Evolutionary conservation across 495 filamentous ascomycete species (phyloP).

Genomic region (Penicillium flavigenum): DNA sequence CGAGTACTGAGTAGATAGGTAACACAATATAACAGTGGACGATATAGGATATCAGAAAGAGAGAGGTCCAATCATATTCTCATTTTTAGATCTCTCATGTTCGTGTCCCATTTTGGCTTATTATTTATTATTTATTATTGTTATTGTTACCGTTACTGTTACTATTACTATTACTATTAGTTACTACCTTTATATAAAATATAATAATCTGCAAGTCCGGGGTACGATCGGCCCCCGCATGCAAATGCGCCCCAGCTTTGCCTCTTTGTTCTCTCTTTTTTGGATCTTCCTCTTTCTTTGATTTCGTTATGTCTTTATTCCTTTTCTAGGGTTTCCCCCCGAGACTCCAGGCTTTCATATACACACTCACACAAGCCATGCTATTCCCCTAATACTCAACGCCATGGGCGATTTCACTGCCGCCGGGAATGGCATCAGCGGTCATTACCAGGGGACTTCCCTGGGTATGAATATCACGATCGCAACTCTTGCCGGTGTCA

Average conservation of each 20-base stretch:
- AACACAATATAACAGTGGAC: no score
- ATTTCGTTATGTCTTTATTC: background rate
- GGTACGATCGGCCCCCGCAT: slow-evolving; percentile 12
- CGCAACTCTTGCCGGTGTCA: slow-evolving; percentile 52
- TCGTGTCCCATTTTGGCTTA: background rate
- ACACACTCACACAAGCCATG: background rate
- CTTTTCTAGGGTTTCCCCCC: background rate
- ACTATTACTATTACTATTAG: background rate
- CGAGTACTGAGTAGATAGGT: background rate
- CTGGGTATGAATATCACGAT: slow-evolving; percentile 49
- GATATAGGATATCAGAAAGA: no score
- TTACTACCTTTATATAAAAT: background rate
- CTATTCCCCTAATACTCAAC: slow-evolving; percentile 11
- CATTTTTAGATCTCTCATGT: background rate
- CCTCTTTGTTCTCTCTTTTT: background rate
- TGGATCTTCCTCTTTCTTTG: background rate
- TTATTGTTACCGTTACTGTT: no score
- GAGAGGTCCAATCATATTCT: slow-evolving; percentile 2
- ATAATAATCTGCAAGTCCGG: background rate
- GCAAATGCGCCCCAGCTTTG: slow-evolving; percentile 11
- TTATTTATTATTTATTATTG: background rate
- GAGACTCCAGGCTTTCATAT: background rate
- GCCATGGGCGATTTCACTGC: slow-evolving; percentile 28
- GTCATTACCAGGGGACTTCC: slow-evolving; percentile 37
- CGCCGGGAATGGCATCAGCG: slow-evolving; percentile 45